phyloP scores from a whole-genome alignment of 371 early-diverging fungal genomes.

The Apophysomyces trapeziformis region DNA sequence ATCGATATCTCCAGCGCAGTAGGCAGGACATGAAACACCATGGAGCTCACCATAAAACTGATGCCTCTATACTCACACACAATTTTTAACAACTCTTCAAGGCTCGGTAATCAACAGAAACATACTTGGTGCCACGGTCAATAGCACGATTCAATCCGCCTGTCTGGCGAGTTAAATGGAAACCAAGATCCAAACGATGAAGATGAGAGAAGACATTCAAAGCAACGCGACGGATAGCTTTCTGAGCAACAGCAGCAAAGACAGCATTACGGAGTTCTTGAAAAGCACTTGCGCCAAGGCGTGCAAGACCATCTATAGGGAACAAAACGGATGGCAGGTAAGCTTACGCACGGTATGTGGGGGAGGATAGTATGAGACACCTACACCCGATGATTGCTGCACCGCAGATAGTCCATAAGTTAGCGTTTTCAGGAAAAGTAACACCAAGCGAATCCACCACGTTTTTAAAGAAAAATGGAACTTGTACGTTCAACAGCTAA shows the following conservation, averaged over 20 bases:
- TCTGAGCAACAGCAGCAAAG: constrained; percentile 94
- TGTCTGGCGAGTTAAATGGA: constrained; percentile 91
- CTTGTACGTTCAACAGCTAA: constrained; percentile 88
- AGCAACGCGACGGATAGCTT: constrained; percentile 89
- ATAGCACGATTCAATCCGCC: constrained; percentile 95
- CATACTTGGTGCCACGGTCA: constrained; percentile 95
- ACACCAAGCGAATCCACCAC: constrained; percentile 77
- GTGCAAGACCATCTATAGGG: constrained; percentile 80
- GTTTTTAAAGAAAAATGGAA: constrained; percentile 93
- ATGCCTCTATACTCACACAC: constrained; percentile 70
- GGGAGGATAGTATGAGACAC: constrained; percentile 15
- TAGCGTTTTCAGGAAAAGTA: constrained; percentile 60
- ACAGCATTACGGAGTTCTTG: constrained; percentile 94
- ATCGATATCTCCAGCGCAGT: constrained; percentile 94
- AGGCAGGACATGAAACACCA: constrained; percentile 94
- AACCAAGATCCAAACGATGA: constrained; percentile 82
- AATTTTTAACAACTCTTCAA: neutral
- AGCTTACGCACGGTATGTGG: neutral
- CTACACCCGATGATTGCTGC: constrained; percentile 88
- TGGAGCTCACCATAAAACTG: constrained; percentile 87
- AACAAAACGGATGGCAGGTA: neutral
- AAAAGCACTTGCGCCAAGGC: constrained; percentile 83
- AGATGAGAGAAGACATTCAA: constrained; percentile 88
- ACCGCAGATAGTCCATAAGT: constrained; percentile 78
- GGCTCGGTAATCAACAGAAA: neutral